phyloP scores from a whole-genome alignment of 371 early-diverging fungal species.

The Encephalitozoon romaleae region DNA sequence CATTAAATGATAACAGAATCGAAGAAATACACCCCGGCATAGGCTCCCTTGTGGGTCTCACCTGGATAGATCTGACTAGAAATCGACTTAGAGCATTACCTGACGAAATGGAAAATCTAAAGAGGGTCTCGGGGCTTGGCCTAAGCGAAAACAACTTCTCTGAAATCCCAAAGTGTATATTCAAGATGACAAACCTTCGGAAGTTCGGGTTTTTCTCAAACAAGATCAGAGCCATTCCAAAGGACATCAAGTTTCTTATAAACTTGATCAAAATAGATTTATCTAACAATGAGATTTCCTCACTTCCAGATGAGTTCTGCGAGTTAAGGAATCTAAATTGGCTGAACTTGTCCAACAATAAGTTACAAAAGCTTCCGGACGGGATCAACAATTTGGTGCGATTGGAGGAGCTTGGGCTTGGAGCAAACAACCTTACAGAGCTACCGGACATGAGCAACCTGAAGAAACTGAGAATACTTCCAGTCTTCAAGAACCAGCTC shows the following conservation, averaged over 20 bases:
- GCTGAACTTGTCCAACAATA: constrained; percentile 68
- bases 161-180: constrained; percentile 61
- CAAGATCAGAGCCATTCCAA: constrained; percentile 57
- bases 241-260: constrained; percentile 56
- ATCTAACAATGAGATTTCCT: constrained; percentile 64
- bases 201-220: constrained; percentile 67
- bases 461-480: constrained; percentile 57
- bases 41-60: constrained; percentile 46
- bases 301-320: constrained; percentile 64
- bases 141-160: constrained; percentile 62
- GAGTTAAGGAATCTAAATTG: constrained; percentile 63
- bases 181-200: constrained; percentile 61
- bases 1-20: constrained; percentile 61
- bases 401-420: constrained; percentile 67
- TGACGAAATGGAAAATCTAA: constrained; percentile 59
- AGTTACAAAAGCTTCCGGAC: constrained; percentile 62
- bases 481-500: constrained; percentile 59
- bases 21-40: constrained; percentile 43
- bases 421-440: constrained; percentile 63
- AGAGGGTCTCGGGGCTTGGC: constrained; percentile 62
- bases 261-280: constrained; percentile 64
- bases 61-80: constrained; percentile 62
- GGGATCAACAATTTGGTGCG: constrained; percentile 62
- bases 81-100: constrained; percentile 61
- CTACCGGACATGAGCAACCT: constrained; percentile 62